Base-by-base conservation (phyloP, 257 asterid genomes). In the Fraxinus cuspidata region DNA sequence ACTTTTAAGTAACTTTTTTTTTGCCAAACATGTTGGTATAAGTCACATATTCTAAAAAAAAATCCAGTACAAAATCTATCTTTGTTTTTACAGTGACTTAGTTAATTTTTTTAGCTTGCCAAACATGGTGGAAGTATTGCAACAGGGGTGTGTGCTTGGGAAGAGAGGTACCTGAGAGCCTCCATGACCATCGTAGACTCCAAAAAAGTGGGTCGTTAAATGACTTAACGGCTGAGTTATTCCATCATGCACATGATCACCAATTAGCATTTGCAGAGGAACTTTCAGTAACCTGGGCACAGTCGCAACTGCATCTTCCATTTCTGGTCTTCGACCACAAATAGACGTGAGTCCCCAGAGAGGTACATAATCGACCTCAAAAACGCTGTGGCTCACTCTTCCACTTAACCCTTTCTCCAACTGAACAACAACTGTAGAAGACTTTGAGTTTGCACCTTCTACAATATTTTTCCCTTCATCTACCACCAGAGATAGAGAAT, bases 151-250 rank as follows among this genome's bases (percentile, higher is more conserved):
- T 53, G 72, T 12, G 51, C 12, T 82, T 82, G 73, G 28, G 70
- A 40, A 70, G 27, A 69, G 35, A 77, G 29, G 15, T 71, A 94
- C 99, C 96, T 95, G 98, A 75, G 91, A 89, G 74, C 99, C 99
- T 68, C 98, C 99, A 84, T 95, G 99, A 65, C 99, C 99, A 82
- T 95, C 99, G 66, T 95, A 95, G 29, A 95, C 99, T 40, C 97
- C 99, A 80, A 90, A 95, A 86, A 95, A 95, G 87, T 95, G 99
- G 37, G 92, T 89, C 0, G 92, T 88, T 82, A 93, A 72, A 83
- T 95, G 98, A 74, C 94, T 90, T 49, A 95, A 85, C 27, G 78
- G 80, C 53, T 91, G 74, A 5, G 74, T 77, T 37, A 77, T 76
- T 31, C 91, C 92, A 82, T 91, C 94, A 71, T 80, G 35, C 8